Base-by-base conservation (phyloP, 305 asterid genomes). In the Fraxinus platypoda region DNA sequence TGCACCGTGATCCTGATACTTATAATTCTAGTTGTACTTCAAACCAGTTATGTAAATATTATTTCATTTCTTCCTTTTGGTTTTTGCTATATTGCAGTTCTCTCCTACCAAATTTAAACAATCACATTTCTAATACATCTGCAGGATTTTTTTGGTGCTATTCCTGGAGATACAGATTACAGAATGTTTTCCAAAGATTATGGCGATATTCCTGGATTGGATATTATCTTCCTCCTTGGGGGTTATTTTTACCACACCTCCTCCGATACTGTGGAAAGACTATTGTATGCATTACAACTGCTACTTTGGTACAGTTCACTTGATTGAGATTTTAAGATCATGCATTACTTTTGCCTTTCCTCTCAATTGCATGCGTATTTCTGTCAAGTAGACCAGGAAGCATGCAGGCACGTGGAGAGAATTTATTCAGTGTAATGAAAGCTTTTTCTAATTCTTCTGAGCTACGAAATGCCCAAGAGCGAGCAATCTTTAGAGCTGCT, bases 371-470 rank as follows among this genome's bases (percentile, higher is more conserved):
- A 68, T 81, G 75, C 43, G 17, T n/a, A 54, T 84, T 86, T 83
- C 82, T 87, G 77, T 38, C 49, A 66, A 86, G 84, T 75, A 97
- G 98, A 85, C 98, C 98, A 81, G 99, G 99, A 88, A 97, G 99
- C 96, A 88, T 97, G 87, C 99, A 97, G 91, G 98, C 96, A 25
- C 98, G 99, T 4, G 99, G 99, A 85, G 99, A 97, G 73, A 97
- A 97, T 88, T 84, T 97, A 83, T 78, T 89, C 79, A 90, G 92
- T 85, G 34, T 93, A 77, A 83, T 97, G 91, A 94, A 91, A 89
- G 95, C 97, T 85, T 93, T 97, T 86, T 83, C 95, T 81, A 93
- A 87, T 86, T 94, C 98, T 64, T 88, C 98, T 81, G 86, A 91
- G 84, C 90, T 97, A 80, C 92, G 82, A 88, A 94, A 87, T 89